Base-by-base conservation (phyloP, 1,284 basidiomycete genomes). In the Lignosus rhinocerotis region DNA sequence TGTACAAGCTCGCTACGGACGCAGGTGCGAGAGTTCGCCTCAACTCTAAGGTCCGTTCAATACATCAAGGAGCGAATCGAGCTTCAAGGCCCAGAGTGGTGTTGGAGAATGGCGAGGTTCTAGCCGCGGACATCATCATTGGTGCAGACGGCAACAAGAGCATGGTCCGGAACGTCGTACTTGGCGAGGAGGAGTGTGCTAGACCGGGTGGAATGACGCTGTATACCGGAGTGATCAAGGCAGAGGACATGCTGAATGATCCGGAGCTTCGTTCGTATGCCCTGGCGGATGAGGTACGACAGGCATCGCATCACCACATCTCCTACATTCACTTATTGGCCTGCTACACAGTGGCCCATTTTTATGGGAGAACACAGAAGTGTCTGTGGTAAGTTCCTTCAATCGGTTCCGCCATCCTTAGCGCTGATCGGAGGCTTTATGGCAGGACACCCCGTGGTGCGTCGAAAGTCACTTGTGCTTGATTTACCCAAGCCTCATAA, bases 11-110 rank as follows among this genome's bases (percentile, higher is more conserved):
- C 0, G 82, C 78, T 0, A 66, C 70, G 11, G 71, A 67, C 0
- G 75, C 72, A 0, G 80, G 82, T 6, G 80, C 74, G 6, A 65
- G 62, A 2, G 70, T 83, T 39, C 70, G 70, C 41, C 77, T 77
- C 56, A 70, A 76, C 60, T 69, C 73, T 10, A 60, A 73, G 19
- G 78, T 80, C 17, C 61, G 62, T 0, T 50, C 65, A 12, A 54
- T 72, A 41, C 61, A 68, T 25, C 65, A 62, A 9, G 65, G 62
- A 32, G 53, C 64, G 11, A 67, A 67, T 56, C 65, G 72, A 56
- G 50, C 51, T 5, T 57, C 68, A 5, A 65, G 66, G 1, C 70
- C 71, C 34, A 68, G 63, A 47, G 70, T 76, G 32, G 68, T 66
- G 10, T 69, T 78, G 36, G 68, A 66, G 16, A 72, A 69, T 33